Conservation (phyloP, 2,329 filamentous ascomycete species). For the Aspergillus oerlinghausenensis region DNA sequence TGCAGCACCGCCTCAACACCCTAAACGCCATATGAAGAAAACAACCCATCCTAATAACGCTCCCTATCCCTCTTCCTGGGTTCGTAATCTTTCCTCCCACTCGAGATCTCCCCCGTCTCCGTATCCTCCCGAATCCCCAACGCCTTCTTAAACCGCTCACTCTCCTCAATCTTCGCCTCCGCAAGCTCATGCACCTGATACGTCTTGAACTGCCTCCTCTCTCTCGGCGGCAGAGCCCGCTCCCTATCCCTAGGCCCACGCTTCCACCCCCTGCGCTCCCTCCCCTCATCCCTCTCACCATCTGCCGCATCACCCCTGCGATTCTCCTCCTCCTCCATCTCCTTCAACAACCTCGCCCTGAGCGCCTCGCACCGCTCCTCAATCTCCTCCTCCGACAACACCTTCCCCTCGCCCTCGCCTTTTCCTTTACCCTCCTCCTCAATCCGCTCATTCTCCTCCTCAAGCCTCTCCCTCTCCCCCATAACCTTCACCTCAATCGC, state of each 20-base stretch:
- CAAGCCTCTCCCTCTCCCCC: constrained; percentile 82
- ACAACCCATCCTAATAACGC: constrained; percentile 1
- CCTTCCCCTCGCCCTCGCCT: constrained; percentile 33
- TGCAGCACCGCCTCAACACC: constrained; percentile 2
- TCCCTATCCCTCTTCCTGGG: constrained; percentile 1
- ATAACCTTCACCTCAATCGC: constrained; percentile 92
- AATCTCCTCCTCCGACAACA: constrained; percentile 77
- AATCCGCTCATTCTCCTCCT: constrained; percentile 66
- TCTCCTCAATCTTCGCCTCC: constrained; percentile 93
- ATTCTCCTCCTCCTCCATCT: constrained; percentile 48
- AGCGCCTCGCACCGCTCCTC: constrained; percentile 68
- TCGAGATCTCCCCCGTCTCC: constrained; percentile 64
- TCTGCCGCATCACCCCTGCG: constrained; percentile 9
- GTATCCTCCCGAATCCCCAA: constrained; percentile 85
- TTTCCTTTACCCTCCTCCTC: constrained; percentile 58
- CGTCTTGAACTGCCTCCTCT: constrained; percentile 63
- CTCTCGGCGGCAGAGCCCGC: constrained; percentile 18
- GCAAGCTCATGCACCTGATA: constrained; percentile 97
- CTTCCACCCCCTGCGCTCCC: not conserved
- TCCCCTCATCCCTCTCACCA: constrained; percentile 14
- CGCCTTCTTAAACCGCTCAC: constrained; percentile 77
- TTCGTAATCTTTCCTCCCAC: constrained; percentile 13
- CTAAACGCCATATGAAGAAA: constrained; percentile 1
- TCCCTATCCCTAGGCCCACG: constrained; percentile 21
- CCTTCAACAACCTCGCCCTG: constrained; percentile 57